Conservation (phyloP, 306 rosid genomes). For the Fragaria nilgerrensis region DNA sequence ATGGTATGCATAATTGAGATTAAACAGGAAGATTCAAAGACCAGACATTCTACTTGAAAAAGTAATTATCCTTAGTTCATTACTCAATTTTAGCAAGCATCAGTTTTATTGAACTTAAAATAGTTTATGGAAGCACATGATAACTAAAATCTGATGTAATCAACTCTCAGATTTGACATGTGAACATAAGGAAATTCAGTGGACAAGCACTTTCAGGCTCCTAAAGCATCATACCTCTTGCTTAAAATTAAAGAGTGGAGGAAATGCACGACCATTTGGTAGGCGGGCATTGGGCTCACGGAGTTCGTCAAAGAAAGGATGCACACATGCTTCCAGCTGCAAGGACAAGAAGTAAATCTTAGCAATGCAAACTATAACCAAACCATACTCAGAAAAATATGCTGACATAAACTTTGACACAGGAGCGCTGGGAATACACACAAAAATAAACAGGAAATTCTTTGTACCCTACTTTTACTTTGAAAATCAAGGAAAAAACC, state of each 20-base stretch:
- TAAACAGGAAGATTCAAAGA: neutral
- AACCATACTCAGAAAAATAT: neutral
- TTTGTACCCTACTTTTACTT: neutral
- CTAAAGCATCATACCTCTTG: constrained; percentile 65
- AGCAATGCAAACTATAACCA: neutral
- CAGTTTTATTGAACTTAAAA: neutral
- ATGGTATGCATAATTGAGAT: neutral
- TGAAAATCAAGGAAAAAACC: neutral
- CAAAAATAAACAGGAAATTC: neutral
- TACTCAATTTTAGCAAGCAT: neutral
- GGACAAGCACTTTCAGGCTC: neutral
- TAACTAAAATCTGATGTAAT: neutral
- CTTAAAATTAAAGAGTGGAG: constrained; percentile 84
- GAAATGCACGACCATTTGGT: constrained; percentile 80
- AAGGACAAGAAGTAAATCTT: constrained; percentile 27
- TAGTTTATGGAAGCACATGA: neutral
- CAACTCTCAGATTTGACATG: neutral
- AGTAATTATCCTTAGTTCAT: neutral
- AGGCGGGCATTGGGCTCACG: constrained; percentile 83
- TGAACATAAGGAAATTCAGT: neutral
- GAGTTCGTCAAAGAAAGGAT: constrained; percentile 92
- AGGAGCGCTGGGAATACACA: neutral
- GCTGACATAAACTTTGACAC: neutral
- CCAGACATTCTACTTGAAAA: neutral
- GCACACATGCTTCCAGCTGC: constrained; percentile 95